phyloP scores from a whole-genome alignment of 1,139 yeast genomes.

The Blastobotrys ciferrii region DNA sequence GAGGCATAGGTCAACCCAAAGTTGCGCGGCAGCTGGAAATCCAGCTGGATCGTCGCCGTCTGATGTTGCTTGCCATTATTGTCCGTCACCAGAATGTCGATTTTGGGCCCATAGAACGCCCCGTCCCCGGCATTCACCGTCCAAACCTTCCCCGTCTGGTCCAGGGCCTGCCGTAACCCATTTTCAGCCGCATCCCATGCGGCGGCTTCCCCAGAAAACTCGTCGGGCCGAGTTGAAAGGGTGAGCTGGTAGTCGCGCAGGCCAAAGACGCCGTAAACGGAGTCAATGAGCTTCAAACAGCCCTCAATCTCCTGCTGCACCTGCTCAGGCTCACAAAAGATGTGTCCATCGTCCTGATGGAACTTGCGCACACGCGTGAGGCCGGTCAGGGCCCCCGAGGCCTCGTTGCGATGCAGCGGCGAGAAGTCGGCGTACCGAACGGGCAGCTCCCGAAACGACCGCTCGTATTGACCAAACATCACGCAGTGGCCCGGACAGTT shows the following conservation, averaged over 20 bases:
- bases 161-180: conserved; percentile 63
- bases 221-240: conserved; percentile 86
- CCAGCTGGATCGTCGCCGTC: conserved; percentile 93
- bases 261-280: conserved; percentile 78
- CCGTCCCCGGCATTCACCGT: conserved; percentile 87
- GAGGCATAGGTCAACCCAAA: conserved; percentile 63
- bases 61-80: conserved; percentile 84
- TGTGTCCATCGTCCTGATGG: conserved; percentile 99
- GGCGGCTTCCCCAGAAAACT: conserved; percentile 74
- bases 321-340: conserved; percentile 83
- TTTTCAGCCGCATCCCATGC: conserved; percentile 87
- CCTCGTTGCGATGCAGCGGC: conserved; percentile 91
- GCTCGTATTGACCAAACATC: conserved; percentile 75
- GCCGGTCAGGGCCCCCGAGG: conserved; percentile 92
- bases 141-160: conserved; percentile 66
- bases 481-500: conserved; percentile 98
- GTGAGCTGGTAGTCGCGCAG: conserved; percentile 66
- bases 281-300: conserved; percentile 71
- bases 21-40: conserved; percentile 88
- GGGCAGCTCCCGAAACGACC: conserved; percentile 89
- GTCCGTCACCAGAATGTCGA: conserved; percentile 83
- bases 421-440: conserved; percentile 88
- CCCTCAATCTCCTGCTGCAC: conserved; percentile 73
- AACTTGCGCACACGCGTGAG: conserved; percentile 92
- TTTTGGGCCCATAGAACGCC: conserved; percentile 94